Evolutionary conservation across 306 rosid species (phyloP).

Genomic region (Senna siamea): DNA sequence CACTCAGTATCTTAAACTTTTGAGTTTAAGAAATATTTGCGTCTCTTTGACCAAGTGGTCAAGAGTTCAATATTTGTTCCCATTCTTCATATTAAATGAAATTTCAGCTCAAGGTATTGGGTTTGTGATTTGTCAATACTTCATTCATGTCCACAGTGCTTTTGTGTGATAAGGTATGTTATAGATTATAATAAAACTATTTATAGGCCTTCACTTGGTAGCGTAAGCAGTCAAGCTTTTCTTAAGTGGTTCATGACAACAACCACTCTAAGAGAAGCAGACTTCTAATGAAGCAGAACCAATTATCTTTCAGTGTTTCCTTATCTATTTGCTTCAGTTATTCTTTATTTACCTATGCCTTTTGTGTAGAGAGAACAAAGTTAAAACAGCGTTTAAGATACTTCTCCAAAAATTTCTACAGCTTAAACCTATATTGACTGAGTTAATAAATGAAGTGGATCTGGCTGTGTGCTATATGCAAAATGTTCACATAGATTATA

Average conservation of each 20-base stretch:
- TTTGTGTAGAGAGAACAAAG: background rate
- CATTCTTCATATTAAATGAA: background rate
- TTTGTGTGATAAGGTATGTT: background rate
- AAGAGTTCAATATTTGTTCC: background rate
- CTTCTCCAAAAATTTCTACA: no score
- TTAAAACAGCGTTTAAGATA: no score
- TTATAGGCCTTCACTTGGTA: background rate
- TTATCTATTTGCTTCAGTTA: no score
- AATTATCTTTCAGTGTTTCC: no score
- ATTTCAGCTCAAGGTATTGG: background rate
- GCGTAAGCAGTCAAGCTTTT: background rate
- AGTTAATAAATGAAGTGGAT: no score
- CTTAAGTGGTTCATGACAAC: background rate
- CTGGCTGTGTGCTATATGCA: background rate
- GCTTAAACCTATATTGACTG: background rate
- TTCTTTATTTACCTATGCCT: background rate
- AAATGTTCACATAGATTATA: background rate
- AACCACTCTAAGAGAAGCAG: no score
- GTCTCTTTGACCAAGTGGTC: background rate
- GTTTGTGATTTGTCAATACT: background rate
- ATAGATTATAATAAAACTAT: background rate
- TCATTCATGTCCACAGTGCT: no score
- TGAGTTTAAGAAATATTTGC: background rate
- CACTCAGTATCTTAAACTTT: background rate
- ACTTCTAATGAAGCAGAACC: no score